A percentile compares a stretch with the other conserved stretches of the same genome.
phyloP scores from a whole-genome alignment of 2,329 filamentous ascomycete species.

The Colletotrichum australisinense region DNA sequence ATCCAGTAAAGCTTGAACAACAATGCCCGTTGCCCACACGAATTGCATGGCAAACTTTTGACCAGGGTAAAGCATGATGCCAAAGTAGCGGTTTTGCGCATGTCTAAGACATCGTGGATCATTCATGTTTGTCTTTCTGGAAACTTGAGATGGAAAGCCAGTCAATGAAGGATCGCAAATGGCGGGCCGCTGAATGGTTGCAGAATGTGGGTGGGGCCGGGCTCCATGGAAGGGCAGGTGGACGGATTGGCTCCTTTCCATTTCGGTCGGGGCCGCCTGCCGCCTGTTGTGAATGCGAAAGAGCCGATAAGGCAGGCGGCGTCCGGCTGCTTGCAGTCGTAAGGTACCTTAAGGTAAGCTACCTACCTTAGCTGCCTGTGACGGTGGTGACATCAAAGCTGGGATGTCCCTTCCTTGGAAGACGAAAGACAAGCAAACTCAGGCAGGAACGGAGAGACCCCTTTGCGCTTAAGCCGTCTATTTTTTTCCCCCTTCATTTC shows the following conservation, averaged over 20 bases:
- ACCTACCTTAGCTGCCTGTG: not conserved
- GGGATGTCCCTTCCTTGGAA: conserved; percentile 24
- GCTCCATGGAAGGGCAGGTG: not conserved
- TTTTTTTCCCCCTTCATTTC: not conserved
- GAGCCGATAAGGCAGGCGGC: not conserved
- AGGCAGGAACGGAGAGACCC: not conserved
- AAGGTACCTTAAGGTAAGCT: too few relatives aligned
- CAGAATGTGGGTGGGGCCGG: not conserved
- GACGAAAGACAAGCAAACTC: not conserved
- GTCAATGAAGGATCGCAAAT: not conserved
- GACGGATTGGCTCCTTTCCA: too few relatives aligned
- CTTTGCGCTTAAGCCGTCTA: not conserved
- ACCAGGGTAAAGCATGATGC: too few relatives aligned
- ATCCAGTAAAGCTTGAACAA: not conserved
- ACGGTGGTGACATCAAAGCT: conserved; percentile 19
- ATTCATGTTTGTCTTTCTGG: not conserved
- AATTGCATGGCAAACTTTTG: too few relatives aligned
- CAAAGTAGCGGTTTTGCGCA: not conserved
- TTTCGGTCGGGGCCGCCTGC: not conserved
- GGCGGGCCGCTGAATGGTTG: not conserved
- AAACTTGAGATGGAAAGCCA: too few relatives aligned
- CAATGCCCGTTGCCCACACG: not conserved
- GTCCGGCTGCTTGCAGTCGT: not conserved
- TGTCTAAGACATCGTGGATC: not conserved
- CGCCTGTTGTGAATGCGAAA: not conserved